Conservation (phyloP, 768 basidiomycete genomes). For the Cantharellus anzutake region DNA sequence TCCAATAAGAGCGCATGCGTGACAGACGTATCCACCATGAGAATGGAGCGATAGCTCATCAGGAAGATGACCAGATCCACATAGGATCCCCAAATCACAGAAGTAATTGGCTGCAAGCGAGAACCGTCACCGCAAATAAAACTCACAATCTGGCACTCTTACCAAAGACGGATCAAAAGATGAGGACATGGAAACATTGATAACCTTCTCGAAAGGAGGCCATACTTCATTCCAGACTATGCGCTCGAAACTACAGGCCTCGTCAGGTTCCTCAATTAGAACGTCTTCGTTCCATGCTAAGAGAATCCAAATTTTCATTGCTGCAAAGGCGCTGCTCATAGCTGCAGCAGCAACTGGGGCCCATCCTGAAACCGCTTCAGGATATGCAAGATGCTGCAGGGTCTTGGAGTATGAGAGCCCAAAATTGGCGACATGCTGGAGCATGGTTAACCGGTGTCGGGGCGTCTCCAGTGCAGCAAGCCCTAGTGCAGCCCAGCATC, state of each 20-base stretch:
- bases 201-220: slow-evolving; percentile 36
- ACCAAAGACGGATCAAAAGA: background rate
- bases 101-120: slow-evolving; percentile 31
- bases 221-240: slow-evolving; percentile 61
- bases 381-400: slow-evolving; percentile 20
- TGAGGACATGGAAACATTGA: background rate
- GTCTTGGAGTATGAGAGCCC: slow-evolving; percentile 27
- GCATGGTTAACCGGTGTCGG: slow-evolving; percentile 25
- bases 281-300: slow-evolving; percentile 19
- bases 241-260: no score
- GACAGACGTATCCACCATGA: slow-evolving; percentile 32
- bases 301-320: slow-evolving; percentile 55
- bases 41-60: slow-evolving; percentile 31
- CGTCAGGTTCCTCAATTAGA: slow-evolving; percentile 8
- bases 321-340: slow-evolving; percentile 47
- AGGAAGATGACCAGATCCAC: slow-evolving; percentile 48
- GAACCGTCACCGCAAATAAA: no score
- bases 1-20: slow-evolving; percentile 31
- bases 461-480: slow-evolving; percentile 31
- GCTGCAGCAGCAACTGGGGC: slow-evolving; percentile 32
- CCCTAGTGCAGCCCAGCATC: slow-evolving; percentile 40
- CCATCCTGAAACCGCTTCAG: slow-evolving; percentile 12
- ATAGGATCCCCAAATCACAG: slow-evolving; percentile 37
- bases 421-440: slow-evolving; percentile 33
- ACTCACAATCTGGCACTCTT: no score